Evolutionary conservation across 2,329 filamentous ascomycete genomes (phyloP).

Genomic region (Salinomyces thailandicus): DNA sequence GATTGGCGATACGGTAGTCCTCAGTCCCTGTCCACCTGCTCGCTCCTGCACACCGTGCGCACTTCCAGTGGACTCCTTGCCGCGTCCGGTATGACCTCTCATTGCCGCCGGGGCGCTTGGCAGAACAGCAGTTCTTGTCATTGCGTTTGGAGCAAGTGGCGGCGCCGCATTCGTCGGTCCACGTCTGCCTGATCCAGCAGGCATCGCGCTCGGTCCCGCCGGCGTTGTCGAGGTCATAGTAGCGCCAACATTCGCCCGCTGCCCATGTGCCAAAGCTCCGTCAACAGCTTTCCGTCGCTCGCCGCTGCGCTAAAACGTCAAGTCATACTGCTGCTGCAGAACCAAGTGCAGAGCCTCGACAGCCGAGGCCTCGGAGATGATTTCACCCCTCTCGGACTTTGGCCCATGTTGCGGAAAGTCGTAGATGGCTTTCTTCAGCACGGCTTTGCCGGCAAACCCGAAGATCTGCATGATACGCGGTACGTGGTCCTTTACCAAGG

Average conservation of each 20-base stretch:
- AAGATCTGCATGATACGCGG: slow-evolving; percentile 71
- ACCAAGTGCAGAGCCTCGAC: slow-evolving; percentile 6
- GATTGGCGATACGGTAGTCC: no score
- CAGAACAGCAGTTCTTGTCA: not conserved
- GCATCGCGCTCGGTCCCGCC: not conserved
- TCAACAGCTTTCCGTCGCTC: not conserved
- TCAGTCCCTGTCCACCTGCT: no score
- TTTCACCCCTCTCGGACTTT: slow-evolving; percentile 1
- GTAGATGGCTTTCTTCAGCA: slow-evolving; percentile 40
- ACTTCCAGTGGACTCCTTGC: not conserved
- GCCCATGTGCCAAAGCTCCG: not conserved
- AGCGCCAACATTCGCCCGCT: not conserved
- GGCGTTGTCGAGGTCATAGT: no score
- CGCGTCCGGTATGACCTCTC: not conserved
- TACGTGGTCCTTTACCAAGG: slow-evolving; percentile 52
- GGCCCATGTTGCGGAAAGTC: slow-evolving; percentile 10
- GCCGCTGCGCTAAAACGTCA: slow-evolving; percentile 5
- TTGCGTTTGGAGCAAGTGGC: not conserved
- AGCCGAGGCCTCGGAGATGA: slow-evolving; percentile 4
- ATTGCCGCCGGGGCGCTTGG: not conserved
- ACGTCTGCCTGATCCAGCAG: no score
- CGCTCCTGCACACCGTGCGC: not conserved
- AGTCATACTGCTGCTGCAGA: slow-evolving; percentile 4
- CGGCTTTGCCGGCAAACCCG: slow-evolving; percentile 62
- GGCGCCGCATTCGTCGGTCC: no score